Percentiles rank a stretch among this genome's conserved stretches.
phyloP scores from a whole-genome alignment of 73 alveolate genomes.

The Stentor coeruleus region DNA sequence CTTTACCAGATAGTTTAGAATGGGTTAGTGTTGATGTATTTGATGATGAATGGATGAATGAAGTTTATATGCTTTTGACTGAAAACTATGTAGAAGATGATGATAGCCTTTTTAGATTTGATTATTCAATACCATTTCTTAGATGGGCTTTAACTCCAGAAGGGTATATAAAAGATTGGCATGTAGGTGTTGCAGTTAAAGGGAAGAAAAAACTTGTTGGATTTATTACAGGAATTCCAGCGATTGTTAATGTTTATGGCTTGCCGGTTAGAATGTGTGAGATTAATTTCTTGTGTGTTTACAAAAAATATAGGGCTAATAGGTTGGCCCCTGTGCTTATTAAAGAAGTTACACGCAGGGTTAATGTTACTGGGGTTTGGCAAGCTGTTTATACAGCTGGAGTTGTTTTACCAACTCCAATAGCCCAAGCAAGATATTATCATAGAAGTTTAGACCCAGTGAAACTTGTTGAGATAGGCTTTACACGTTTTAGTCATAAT shows the following conservation, averaged over 20 bases:
- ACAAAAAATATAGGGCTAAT: slow-evolving; percentile 79
- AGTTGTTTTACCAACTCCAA: slow-evolving; percentile 83
- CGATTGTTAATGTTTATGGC: slow-evolving; percentile 54
- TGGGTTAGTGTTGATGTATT: slow-evolving; percentile 83
- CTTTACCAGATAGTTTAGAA: slow-evolving; percentile 83
- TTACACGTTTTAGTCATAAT: slow-evolving; percentile 74
- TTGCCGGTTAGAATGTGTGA: slow-evolving; percentile 81
- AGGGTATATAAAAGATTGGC: slow-evolving; percentile 81
- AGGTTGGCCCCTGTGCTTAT: slow-evolving; percentile 92
- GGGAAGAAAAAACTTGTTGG: slow-evolving; percentile 84
- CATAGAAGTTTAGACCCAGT: slow-evolving; percentile 87
- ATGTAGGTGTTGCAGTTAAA: slow-evolving; percentile 77
- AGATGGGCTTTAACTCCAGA: slow-evolving; percentile 94
- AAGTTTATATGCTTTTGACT: slow-evolving; percentile 73
- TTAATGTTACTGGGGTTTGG: slow-evolving; percentile 81
- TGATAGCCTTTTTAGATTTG: slow-evolving; percentile 91
- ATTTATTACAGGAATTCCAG: slow-evolving; percentile 93
- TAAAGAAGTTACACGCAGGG: slow-evolving; percentile 91
- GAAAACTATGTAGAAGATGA: slow-evolving; percentile 94
- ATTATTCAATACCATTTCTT: slow-evolving; percentile 81
- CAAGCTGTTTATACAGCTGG: slow-evolving; percentile 97
- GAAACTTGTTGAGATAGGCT: slow-evolving; percentile 85
- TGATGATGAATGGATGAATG: slow-evolving; percentile 42
- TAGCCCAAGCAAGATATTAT: slow-evolving; percentile 76
- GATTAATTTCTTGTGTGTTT: slow-evolving; percentile 90